Evolutionary conservation across 768 basidiomycete genomes (phyloP), one percentile per base, ranked within the genome.

Genomic region (Suillus plorans): DNA sequence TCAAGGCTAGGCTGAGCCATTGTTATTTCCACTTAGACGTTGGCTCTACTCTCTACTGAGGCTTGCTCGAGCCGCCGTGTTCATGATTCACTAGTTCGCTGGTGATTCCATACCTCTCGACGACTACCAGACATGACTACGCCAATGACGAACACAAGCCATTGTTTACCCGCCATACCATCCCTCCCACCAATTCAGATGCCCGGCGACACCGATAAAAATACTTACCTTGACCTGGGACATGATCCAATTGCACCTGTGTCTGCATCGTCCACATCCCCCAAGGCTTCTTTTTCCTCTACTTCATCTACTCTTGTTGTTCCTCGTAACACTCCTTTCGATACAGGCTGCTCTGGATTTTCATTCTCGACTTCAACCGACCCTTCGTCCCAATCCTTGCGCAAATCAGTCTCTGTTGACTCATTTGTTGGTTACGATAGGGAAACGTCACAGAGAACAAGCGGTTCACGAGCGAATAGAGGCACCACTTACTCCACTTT

Each of bases 401-500:
- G 89, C 70, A 92, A 92, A 78, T 89, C 90, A 36, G 76, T 89
- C 65, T 92, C 91, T 25, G 90, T 88, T 65, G 91, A 92, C 75
- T 92, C 91, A 12, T 89, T 92, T 74, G 82, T 85, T 58, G 79
- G 78, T 42, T 79, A 80, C 71, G 76, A 77, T 68, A 79, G 78
- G 68, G 79, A 81, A 50, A 73, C 73, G 58, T 64, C 75, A 36
- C 68, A 76, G 10, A 65, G 73, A 62, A 22, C 71, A 18, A 69
- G 75, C 25, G 70, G 71, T 47, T 74, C 80, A 49, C 78, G 80
- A 4, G 76, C 79, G 20, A 78, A 76, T 71, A 76, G 82, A 70
- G 77, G 72, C 66, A 73, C 75, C 64, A 73, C 79, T 34, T 76
- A 76, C 53, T 67, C 79, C 22, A 67, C 77, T n/a, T 62, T 77